phyloP scores from a whole-genome alignment of 164 flowering plant genomes.

The Chloranthus sessilifolius region DNA sequence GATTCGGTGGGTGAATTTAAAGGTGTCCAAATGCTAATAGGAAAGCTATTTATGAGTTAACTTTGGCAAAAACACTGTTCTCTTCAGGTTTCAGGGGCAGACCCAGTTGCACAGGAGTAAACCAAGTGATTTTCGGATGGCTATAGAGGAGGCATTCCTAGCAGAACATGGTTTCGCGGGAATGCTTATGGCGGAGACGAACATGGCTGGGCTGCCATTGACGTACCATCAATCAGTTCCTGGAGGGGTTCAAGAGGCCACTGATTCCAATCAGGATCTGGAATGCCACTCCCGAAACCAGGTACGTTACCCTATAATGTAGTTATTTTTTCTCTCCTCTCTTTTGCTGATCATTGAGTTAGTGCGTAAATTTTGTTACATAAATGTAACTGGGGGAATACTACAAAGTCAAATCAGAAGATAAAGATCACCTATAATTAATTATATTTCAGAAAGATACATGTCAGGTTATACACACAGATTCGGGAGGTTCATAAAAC shows the following conservation, averaged over 20 bases:
- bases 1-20: too few relatives aligned
- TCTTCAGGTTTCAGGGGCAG: constrained; percentile 79
- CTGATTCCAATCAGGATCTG: constrained; percentile 59
- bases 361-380: too few relatives aligned
- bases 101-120: constrained; percentile 45
- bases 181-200: constrained; percentile 34
- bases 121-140: constrained; percentile 61
- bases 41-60: neutral
- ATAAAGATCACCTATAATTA: too few relatives aligned
- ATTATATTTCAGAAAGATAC: too few relatives aligned
- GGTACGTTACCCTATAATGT: constrained; percentile 34
- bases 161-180: constrained; percentile 55
- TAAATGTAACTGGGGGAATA: too few relatives aligned
- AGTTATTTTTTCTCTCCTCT: neutral
- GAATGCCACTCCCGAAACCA: constrained; percentile 35
- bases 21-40: too few relatives aligned
- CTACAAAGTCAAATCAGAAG: too few relatives aligned
- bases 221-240: constrained; percentile 24
- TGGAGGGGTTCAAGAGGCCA: constrained; percentile 46
- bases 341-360: neutral
- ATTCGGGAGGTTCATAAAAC: too few relatives aligned
- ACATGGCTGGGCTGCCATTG: constrained; percentile 31
- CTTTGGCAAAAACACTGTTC: constrained; percentile 8
- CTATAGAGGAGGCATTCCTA: constrained; percentile 87
- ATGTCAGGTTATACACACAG: too few relatives aligned